Conservation (phyloP, 305 asterid species). For the Fraxinus albicans region DNA sequence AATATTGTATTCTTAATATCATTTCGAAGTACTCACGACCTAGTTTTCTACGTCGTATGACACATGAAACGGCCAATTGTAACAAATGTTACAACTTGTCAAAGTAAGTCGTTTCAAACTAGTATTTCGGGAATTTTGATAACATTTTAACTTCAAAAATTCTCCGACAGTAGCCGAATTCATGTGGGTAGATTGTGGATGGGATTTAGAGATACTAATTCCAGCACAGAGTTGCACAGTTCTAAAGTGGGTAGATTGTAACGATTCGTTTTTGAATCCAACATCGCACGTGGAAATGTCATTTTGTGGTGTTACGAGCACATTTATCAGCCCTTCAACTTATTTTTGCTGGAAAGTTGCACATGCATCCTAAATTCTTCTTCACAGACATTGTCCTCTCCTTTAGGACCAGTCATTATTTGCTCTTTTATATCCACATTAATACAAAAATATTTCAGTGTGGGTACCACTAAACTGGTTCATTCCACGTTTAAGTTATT, state of each 20-base stretch:
- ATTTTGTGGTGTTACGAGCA: not conserved
- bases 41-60: no score
- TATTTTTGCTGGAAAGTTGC: not conserved
- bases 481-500: not conserved
- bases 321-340: not conserved
- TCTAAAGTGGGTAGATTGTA: not conserved
- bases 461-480: not conserved
- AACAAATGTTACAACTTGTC: no score
- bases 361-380: not conserved
- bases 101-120: no score
- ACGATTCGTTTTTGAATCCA: not conserved
- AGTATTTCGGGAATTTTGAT: no score
- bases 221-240: not conserved
- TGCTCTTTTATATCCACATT: not conserved
- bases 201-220: not conserved
- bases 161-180: no score
- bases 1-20: no score
- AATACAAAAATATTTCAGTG: not conserved
- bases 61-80: no score
- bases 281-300: not conserved
- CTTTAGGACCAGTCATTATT: not conserved
- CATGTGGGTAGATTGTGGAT: no score
- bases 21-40: no score
- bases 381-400: not conserved
- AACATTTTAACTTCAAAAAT: no score